phyloP scores from a whole-genome alignment of 2,329 filamentous ascomycete species.

The Exophiala oligosperma region DNA sequence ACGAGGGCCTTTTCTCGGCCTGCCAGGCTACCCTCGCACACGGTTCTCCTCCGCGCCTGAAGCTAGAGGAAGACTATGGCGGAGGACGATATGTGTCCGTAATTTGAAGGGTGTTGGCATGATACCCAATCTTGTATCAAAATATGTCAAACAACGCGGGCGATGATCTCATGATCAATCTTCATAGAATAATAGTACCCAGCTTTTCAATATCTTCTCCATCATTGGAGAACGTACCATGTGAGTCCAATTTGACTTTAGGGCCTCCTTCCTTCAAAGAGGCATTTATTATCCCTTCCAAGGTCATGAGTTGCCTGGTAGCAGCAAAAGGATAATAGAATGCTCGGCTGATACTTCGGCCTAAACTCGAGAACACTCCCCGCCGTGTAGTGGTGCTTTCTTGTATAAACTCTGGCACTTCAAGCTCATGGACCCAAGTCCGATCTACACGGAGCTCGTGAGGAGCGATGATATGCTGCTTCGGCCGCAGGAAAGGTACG shows the following conservation, averaged over 20 bases:
- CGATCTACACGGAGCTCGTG: slow-evolving; percentile 19
- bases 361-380: slow-evolving; percentile 5
- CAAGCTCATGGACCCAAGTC: slow-evolving; percentile 18
- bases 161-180: not conserved
- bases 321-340: slow-evolving; percentile 20
- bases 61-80: too few relatives aligned
- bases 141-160: not conserved
- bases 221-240: slow-evolving; percentile 17
- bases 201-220: slow-evolving; percentile 17
- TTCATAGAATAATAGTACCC: slow-evolving; percentile 16
- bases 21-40: too few relatives aligned
- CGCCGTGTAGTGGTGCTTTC: not conserved
- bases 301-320: slow-evolving; percentile 17
- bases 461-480: slow-evolving; percentile 15
- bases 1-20: too few relatives aligned
- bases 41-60: too few relatives aligned
- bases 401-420: slow-evolving; percentile 17
- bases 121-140: not conserved
- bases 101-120: not conserved
- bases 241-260: slow-evolving; percentile 19
- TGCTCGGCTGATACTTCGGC: slow-evolving; percentile 15
- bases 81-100: too few relatives aligned
- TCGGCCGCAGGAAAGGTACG: slow-evolving; percentile 19
- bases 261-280: slow-evolving; percentile 6
- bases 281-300: slow-evolving; percentile 21